Percentiles rank a stretch among this genome's conserved stretches.
Conservation (phyloP, 2,329 filamentous ascomycete genomes). For the Calycina herbarum region DNA sequence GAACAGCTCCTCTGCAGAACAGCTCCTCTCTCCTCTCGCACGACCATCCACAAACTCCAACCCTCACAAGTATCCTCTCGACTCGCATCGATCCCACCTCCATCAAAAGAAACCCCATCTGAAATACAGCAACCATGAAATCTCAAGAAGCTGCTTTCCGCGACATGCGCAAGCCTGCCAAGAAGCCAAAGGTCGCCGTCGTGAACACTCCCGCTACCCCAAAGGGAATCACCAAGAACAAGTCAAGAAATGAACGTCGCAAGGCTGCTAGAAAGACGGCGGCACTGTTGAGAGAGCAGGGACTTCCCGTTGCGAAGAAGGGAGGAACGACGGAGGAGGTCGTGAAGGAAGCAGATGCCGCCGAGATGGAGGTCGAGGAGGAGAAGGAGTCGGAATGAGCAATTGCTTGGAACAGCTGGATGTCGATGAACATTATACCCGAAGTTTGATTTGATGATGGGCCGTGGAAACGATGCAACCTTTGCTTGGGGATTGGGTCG, state of each 20-base stretch:
- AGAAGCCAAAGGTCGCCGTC: slow-evolving; percentile 8
- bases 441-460: neutral
- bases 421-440: neutral
- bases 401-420: neutral
- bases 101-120: neutral
- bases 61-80: neutral
- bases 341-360: neutral
- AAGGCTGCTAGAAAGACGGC: slow-evolving; percentile 17
- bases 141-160: slow-evolving; percentile 18
- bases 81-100: neutral
- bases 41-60: neutral
- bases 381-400: neutral
- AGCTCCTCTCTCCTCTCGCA: neutral
- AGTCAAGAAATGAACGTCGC: slow-evolving; percentile 15
- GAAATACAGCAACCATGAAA: slow-evolving; percentile 31
- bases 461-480: neutral
- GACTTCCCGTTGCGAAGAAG: neutral
- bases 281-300: slow-evolving; percentile 1
- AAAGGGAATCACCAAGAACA: slow-evolving; percentile 12
- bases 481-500: neutral
- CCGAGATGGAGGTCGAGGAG: neutral
- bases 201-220: slow-evolving; percentile 11
- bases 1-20: neutral
- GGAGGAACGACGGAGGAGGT: neutral
- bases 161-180: slow-evolving; percentile 10